These are phyloP conservation scores for Cladophialophora bantiana DNA, from an alignment of 2,329 filamentous ascomycete genomes.

Conservation along the genomic window DNA sequence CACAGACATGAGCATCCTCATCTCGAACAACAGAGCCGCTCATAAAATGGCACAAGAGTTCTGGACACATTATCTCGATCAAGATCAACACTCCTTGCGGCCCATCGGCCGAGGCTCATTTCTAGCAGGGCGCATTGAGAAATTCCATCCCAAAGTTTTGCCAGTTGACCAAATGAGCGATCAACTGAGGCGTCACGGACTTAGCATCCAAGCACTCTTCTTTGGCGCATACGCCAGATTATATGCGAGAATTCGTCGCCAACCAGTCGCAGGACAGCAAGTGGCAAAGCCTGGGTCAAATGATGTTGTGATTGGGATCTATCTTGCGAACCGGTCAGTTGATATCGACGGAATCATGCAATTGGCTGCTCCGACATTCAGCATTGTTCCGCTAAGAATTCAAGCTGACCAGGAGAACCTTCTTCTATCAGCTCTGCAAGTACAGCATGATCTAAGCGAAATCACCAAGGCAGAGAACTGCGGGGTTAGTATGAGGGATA, in stretches of 20 bases:
- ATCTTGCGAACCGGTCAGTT: conserved; percentile 77
- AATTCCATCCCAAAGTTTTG: conserved; percentile 55
- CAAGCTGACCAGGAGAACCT: conserved; percentile 47
- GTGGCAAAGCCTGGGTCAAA: conserved; percentile 3
- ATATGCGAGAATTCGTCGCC: conserved; percentile 49
- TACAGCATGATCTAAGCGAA: conserved; percentile 72
- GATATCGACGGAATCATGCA: conserved; percentile 58
- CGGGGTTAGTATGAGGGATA: conserved; percentile 71
- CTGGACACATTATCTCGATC: conserved; percentile 52
- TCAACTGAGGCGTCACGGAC: conserved; percentile 58
- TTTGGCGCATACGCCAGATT: conserved; percentile 72
- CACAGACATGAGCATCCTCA: conserved; percentile 39
- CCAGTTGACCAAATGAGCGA: conserved; percentile 54
- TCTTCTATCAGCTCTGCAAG: conserved; percentile 60
- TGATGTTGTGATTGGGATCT: conserved; percentile 74
- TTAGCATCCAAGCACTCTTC: conserved; percentile 76
- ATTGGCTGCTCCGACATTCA: conserved; percentile 74
- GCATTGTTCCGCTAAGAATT: conserved; percentile 76
- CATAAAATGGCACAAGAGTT: conserved; percentile 45
- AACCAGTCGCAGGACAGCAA: conserved; percentile 7
- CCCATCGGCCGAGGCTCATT: conserved; percentile 26
- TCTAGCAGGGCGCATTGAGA: conserved; percentile 44
- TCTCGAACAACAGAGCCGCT: conserved; percentile 10
- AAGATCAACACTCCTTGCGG: conserved; percentile 13
- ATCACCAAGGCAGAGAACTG: conserved; percentile 66